These are phyloP conservation scores for Lactuca sativa DNA, from an alignment of 129 eudicot species.

Conservation along the genomic window DNA sequence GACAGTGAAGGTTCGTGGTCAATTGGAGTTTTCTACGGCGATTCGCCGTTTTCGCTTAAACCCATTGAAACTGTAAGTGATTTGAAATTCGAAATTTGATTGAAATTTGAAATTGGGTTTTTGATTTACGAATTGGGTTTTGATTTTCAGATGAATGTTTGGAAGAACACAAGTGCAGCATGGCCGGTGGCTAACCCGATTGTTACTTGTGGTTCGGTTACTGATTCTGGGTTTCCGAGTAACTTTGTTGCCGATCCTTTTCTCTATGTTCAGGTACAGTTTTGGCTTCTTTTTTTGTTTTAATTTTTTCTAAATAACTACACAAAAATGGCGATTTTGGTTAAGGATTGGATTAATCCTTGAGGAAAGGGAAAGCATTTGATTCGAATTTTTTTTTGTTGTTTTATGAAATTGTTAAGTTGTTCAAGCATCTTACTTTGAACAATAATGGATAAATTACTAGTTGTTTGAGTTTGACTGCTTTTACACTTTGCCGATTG, in stretches of 20 bases:
- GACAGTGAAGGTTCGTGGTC: conserved; percentile 94
- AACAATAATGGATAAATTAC: not conserved
- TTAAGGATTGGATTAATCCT: not conserved
- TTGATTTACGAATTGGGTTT: conserved; percentile 2
- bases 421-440: conserved; percentile 14
- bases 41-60: conserved; percentile 73
- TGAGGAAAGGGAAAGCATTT: not conserved
- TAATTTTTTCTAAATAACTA: not conserved
- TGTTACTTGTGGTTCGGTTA: conserved; percentile 73
- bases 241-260: conserved; percentile 98
- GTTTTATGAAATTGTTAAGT: not conserved
- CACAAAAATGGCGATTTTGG: not conserved
- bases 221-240: conserved; percentile 71
- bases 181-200: conserved; percentile 99
- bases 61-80: conserved; percentile 77
- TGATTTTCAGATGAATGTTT: conserved; percentile 59
- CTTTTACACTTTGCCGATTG: conserved; percentile 3
- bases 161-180: conserved; percentile 64
- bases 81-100: not conserved
- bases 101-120: conserved; percentile 7
- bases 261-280: conserved; percentile 65
- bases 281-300: not conserved
- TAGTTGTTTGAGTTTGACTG: conserved; percentile 9
- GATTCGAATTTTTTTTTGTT: not conserved
- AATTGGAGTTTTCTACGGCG: conserved; percentile 80